A percentile compares a stretch with the other conserved stretches of the same genome.
Conservation (phyloP, 2,329 filamentous ascomycete genomes). For the Venturia pyrina region DNA sequence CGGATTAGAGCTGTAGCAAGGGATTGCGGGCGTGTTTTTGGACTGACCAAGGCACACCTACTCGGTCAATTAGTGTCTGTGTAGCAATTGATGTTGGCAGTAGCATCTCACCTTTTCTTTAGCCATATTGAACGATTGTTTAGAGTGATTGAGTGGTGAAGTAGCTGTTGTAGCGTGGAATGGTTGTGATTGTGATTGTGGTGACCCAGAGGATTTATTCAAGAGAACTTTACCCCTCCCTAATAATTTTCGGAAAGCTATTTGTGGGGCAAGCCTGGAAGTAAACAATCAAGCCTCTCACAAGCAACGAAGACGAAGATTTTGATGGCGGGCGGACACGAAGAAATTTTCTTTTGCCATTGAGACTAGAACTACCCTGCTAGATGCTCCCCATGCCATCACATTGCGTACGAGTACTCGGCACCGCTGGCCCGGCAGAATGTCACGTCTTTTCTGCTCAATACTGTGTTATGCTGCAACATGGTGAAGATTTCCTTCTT, state of each 20-base stretch:
- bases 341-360: not conserved
- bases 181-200: not conserved
- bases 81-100: not conserved
- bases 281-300: not conserved
- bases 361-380: not conserved
- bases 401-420: no score
- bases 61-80: not conserved
- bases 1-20: no score
- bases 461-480: not conserved
- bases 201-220: not conserved
- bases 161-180: not conserved
- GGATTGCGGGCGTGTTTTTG: no score
- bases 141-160: not conserved
- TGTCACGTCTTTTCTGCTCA: not conserved
- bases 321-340: not conserved
- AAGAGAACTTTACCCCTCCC: not conserved
- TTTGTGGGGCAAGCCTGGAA: not conserved
- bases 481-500: not conserved
- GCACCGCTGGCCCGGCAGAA: not conserved
- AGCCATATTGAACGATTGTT: not conserved
- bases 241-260: not conserved
- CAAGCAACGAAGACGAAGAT: not conserved
- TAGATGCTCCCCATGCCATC: not conserved
- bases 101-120: not conserved
- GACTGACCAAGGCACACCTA: slow-evolving; percentile 31